Percentiles rank a stretch among this genome's conserved stretches.
These are phyloP conservation scores for Bryum argenteum DNA, from an alignment of 225 moss, liverwort and hornwort species.

Conservation along the genomic window DNA sequence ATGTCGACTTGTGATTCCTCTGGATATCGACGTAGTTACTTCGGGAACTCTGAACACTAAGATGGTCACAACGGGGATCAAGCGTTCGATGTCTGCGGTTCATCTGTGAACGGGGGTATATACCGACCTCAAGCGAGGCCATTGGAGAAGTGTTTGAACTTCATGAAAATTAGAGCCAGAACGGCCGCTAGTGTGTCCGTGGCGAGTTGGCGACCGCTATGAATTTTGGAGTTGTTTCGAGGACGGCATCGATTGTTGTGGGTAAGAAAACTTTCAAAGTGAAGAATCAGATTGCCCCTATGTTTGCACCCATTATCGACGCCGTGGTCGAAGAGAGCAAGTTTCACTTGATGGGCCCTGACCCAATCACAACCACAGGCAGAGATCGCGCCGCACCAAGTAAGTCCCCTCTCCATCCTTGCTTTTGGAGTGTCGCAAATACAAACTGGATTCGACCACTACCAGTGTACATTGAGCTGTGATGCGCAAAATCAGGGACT, in stretches of 20 bases:
- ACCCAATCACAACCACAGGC: background rate
- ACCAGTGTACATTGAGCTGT: background rate
- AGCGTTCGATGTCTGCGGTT: background rate
- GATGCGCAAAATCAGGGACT: no score
- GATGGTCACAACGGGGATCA: background rate
- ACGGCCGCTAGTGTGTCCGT: background rate
- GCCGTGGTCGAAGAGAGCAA: slow-evolving; percentile 33
- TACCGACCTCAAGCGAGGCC: slow-evolving; percentile 6
- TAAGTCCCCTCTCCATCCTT: slow-evolving; percentile 26
- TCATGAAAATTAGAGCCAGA: background rate
- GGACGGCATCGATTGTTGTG: background rate
- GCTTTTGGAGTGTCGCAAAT: background rate
- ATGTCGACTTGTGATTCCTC: background rate
- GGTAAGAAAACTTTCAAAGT: background rate
- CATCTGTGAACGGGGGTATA: background rate
- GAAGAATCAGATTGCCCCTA: slow-evolving; percentile 3
- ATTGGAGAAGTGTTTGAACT: background rate
- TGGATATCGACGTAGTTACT: background rate
- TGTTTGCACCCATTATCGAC: slow-evolving; percentile 8
- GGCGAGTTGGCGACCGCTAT: slow-evolving; percentile 9
- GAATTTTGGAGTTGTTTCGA: background rate
- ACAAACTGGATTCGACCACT: background rate
- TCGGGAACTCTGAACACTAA: background rate
- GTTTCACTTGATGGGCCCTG: background rate
- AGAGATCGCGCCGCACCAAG: background rate